Base-by-base conservation (phyloP, 225 moss, liverwort and hornwort genomes). In the Bryoerythrophyllum caledonicum region DNA sequence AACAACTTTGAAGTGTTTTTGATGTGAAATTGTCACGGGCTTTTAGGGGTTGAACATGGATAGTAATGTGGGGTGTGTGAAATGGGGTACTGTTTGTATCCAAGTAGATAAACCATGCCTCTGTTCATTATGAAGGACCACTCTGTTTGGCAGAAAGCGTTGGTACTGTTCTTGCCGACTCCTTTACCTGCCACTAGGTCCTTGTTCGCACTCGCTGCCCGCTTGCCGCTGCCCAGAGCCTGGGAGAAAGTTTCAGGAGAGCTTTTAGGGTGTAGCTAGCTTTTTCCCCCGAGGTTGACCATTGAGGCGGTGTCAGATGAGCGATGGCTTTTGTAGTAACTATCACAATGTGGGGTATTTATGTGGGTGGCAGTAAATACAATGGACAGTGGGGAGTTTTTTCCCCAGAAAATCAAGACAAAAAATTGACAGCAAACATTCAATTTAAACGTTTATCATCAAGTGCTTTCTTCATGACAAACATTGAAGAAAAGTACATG, bases 91-190 rank as follows among this genome's bases (percentile, higher is more conserved):
- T 70, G 40, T 63, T 74, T 78, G 63, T 34, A 69, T 74, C 69
- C 46, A 70, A 56, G 43, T 58, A 8, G 64, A 49, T 48, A 57
- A 64, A 37, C 64, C 30, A 51, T n/a, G 74, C 49, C 58, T 75
- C 64, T 14, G 59, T 73, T 55, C 65, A 75, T 70, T 8, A 64
- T 48, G 15, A 56, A 59, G 81, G 60, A 52, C 79, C 53, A 53
- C 67, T 52, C 4, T 8, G 26, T 8, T 37, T 61, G 62, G 44
- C 68, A 74, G 67, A 60, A 37, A 53, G 12, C 60, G 5, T 4
- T 6, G 6, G 67, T 60, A 74, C 74, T 9, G 79, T 67, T 68
- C 73, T 54, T 41, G 74, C 73, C 41, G 41, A 61, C 74, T 74
- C 63, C 44, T 56, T 62, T 68, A 67, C 67, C 60, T 60, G 58